Evolutionary conservation across 2,329 filamentous ascomycete genomes (phyloP).

Genomic region (Ploettnerulaceae sp.): DNA sequence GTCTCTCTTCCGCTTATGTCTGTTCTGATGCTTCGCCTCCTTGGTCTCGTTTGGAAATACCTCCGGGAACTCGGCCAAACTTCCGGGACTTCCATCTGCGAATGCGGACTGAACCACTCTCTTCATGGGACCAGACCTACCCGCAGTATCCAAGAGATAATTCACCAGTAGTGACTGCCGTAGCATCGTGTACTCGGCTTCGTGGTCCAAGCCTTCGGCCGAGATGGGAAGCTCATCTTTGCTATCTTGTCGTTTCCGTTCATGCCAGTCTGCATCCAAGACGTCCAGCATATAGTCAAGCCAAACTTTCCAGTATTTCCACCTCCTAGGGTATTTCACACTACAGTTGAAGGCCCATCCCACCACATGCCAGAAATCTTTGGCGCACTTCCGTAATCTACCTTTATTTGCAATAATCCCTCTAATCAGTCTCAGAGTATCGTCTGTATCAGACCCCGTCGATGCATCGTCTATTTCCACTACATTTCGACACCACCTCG

Average conservation of each 20-base stretch:
- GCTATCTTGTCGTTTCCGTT: constrained; percentile 3
- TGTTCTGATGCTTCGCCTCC: constrained; percentile 38
- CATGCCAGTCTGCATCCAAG: constrained; percentile 52
- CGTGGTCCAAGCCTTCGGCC: constrained; percentile 23
- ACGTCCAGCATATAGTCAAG: constrained; percentile 74
- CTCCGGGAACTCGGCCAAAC: constrained; percentile 53
- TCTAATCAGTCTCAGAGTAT: constrained; percentile 47
- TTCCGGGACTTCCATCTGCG: constrained; percentile 55
- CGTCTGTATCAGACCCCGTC: constrained; percentile 39
- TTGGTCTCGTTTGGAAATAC: constrained; percentile 64
- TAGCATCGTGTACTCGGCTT: constrained; percentile 36
- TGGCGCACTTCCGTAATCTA: constrained; percentile 68
- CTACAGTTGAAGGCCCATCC: constrained; percentile 96
- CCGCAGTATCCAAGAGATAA: constrained; percentile 39
- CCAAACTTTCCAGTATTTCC: constrained; percentile 79
- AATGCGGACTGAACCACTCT: constrained; percentile 63
- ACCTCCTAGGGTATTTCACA: constrained; percentile 63
- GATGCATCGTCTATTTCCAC: constrained; percentile 36
- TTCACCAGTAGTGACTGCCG: constrained; percentile 53
- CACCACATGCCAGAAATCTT: constrained; percentile 83
- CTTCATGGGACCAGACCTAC: constrained; percentile 40
- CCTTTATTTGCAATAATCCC: constrained; percentile 57
- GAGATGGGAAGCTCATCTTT: constrained; percentile 42
- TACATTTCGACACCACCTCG: constrained; percentile 27
- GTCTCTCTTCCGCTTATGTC: constrained; percentile 47